A percentile compares a stretch with the other conserved stretches of the same genome.
Evolutionary conservation across 805 yeast species (phyloP).

Genomic region (Kodamaea leandrae): DNA sequence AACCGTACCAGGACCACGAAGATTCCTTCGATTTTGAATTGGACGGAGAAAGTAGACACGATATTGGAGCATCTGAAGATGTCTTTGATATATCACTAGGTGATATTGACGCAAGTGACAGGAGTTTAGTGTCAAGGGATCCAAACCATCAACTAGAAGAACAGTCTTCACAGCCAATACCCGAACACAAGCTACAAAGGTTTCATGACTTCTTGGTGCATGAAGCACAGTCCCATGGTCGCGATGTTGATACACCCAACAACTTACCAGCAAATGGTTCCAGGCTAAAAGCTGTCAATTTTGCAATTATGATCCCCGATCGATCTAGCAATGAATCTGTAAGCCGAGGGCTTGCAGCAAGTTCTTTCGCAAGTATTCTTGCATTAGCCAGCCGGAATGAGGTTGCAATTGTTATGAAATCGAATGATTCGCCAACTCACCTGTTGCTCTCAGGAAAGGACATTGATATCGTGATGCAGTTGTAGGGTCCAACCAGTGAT

Average conservation of each 20-base stretch:
- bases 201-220: slow-evolving; percentile 5
- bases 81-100: slow-evolving; percentile 24
- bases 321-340: slow-evolving; percentile 13
- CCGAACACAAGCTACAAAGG: neutral
- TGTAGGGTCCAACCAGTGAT: too few species aligned
- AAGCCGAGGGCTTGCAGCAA: slow-evolving; percentile 24
- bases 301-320: slow-evolving; percentile 19
- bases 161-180: neutral
- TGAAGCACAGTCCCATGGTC: neutral
- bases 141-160: neutral
- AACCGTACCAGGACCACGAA: neutral
- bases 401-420: slow-evolving; percentile 7
- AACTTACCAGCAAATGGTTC: neutral
- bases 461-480: neutral
- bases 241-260: neutral
- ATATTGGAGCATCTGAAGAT: slow-evolving; percentile 10
- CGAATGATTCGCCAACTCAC: neutral
- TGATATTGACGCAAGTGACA: slow-evolving; percentile 16
- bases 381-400: slow-evolving; percentile 23
- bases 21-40: neutral
- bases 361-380: slow-evolving; percentile 26
- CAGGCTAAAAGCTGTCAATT: slow-evolving; percentile 4
- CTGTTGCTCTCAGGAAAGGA: neutral
- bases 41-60: slow-evolving; percentile 2
- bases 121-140: too few species aligned